Percentiles rank a stretch among this genome's conserved stretches.
These are phyloP conservation scores for Artemisia argyi DNA, from an alignment of 129 eudicot species.

Conservation along the genomic window DNA sequence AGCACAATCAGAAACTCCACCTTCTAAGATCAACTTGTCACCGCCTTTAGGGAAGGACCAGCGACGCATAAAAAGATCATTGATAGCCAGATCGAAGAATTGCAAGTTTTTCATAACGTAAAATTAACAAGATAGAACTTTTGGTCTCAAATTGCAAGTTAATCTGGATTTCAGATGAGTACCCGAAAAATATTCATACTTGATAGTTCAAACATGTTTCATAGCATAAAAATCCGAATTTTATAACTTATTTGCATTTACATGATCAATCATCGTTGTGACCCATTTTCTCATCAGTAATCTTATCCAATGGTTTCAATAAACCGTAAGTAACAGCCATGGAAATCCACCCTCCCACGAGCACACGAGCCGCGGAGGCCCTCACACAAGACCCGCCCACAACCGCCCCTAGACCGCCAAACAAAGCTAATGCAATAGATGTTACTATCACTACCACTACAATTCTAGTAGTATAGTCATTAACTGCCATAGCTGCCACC, in stretches of 20 bases:
- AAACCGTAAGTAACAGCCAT: slow-evolving; percentile 65
- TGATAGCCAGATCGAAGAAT: too few relatives aligned
- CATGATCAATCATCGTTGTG: slow-evolving; percentile 11
- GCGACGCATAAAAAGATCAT: too few relatives aligned
- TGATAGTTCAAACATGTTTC: not conserved
- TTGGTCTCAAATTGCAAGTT: not conserved
- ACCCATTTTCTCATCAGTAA: slow-evolving; percentile 30
- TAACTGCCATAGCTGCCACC: slow-evolving; percentile 38
- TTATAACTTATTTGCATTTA: slow-evolving; percentile 2
- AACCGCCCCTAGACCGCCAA: slow-evolving; percentile 59
- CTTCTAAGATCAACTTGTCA: too few relatives aligned
- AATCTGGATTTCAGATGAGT: not conserved
- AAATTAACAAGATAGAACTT: too few relatives aligned
- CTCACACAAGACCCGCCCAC: slow-evolving; percentile 55
- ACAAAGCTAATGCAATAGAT: slow-evolving; percentile 48
- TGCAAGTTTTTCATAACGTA: too few relatives aligned
- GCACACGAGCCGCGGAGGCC: slow-evolving; percentile 50
- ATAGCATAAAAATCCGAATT: not conserved
- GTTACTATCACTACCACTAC: slow-evolving; percentile 43
- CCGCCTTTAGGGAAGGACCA: too few relatives aligned
- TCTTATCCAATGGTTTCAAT: slow-evolving; percentile 56
- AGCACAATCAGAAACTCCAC: too few relatives aligned
- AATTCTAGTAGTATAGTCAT: slow-evolving; percentile 32
- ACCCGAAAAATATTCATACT: not conserved
- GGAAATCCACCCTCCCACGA: slow-evolving; percentile 72